phyloP scores from a whole-genome alignment of 805 yeast species.

The Suhomyces tanzawaensis region DNA sequence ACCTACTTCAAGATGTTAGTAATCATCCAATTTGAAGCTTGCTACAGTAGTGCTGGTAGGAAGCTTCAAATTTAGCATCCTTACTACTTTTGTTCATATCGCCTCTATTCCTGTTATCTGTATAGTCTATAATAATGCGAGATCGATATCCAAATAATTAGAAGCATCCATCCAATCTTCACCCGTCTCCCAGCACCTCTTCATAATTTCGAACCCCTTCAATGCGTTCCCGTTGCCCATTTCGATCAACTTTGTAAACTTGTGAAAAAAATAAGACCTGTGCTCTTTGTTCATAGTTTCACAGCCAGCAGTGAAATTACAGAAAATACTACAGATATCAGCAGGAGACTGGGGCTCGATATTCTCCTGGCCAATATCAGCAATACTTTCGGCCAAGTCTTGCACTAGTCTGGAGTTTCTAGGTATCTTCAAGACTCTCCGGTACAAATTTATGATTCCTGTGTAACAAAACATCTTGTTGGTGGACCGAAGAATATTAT shows the following conservation, averaged over 20 bases:
- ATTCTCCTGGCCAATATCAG: constrained; percentile 31
- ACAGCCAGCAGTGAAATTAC: constrained; percentile 58
- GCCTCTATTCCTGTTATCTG: no score
- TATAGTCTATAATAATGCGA: constrained; percentile 40
- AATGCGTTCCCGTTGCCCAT: constrained; percentile 43
- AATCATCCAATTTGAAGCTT: no score
- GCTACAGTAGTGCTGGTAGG: no score
- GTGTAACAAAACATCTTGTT: constrained; percentile 52
- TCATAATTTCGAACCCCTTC: constrained; percentile 49
- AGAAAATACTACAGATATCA: constrained; percentile 55
- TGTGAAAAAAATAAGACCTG: constrained; percentile 34
- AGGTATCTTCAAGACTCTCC: constrained; percentile 53
- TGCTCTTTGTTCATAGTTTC: constrained; percentile 43
- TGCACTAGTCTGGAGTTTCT: constrained; percentile 47
- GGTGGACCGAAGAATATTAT: constrained; percentile 42
- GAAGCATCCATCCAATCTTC: constrained; percentile 53
- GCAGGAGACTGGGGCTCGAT: constrained; percentile 49
- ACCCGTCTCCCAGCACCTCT: constrained; percentile 52
- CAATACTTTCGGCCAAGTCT: constrained; percentile 42
- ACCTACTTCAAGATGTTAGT: no score
- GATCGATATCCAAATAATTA: constrained; percentile 37
- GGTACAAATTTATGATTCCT: constrained; percentile 54
- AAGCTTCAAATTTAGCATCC: no score
- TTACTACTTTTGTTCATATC: no score
- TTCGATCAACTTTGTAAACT: constrained; percentile 41